Base-by-base conservation (phyloP, 495 filamentous ascomycete genomes). In the Xylaria grammica region DNA sequence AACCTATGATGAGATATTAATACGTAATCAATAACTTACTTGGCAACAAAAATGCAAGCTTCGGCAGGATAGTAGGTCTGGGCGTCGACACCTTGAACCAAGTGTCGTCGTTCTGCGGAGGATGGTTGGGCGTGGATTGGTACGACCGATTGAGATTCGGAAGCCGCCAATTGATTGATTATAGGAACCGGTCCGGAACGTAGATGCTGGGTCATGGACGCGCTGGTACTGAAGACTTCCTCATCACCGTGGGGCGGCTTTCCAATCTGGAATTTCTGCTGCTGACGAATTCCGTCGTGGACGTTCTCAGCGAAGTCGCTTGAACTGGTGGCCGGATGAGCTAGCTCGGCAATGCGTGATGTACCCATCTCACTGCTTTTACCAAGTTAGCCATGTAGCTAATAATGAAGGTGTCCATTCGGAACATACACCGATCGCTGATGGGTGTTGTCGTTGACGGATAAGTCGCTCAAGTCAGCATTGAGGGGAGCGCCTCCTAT, bases 31-130 rank as follows among this genome's bases (percentile, higher is more conserved):
- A 27, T 34, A n/a, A 81, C 83, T 76, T 78, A 88, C 87, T 90
- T 90, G 10, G 87, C 87, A 48, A 89, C 85, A 63, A 90, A 89
- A 17, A 89, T 78, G 65, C 87, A 88, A 62, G 83, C 80, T 32
- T 75, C 78, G 3, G 85, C 75, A 7, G 82, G 81, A 51, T 84
- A 86, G 50, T 84, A 70, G 6, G 74, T 75, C 65, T 89, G 87
- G n/a, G 85, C 82, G 61, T 87, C 86, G n/a, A 82, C 74, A 57
- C 74, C 70, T 8, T 72, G 63, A 22, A 69, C 66, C 17, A 57
- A 24, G 44, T 64, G 62, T 17, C 62, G 52, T 49, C 62, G 52
- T 45, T 64, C 62, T 22, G 42, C 52, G 22, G 52, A 32, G 0
- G 62, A 50, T 54, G 42, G 52, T 20, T 64, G 62, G 11, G 40